Evolutionary conservation across 2,329 filamentous ascomycete genomes (phyloP), one percentile per base, ranked within the genome.

Genomic region (Sporothrix humicola): DNA sequence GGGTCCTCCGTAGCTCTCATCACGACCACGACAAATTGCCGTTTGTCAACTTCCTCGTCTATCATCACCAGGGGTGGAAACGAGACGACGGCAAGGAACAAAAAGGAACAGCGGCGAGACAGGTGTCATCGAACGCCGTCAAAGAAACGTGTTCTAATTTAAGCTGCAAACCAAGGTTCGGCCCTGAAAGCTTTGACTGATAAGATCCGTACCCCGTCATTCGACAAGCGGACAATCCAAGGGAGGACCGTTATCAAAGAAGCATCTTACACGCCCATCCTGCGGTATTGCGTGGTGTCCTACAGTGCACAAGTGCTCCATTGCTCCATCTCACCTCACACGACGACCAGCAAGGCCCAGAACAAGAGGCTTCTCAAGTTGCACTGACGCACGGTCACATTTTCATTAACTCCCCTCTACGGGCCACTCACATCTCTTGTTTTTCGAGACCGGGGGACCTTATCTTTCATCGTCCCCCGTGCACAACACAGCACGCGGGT

Each of bases 21-120:
- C 68, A 73, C 72, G 72, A 37, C 66, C 72, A 58, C 66, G 46
- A 65, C 68, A 58, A 73, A 71, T 73, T 58, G n/a, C 52, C 44
- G 23, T 31, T 73, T 56, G 50, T 56, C 72, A 70, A 48, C 31
- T 69, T 46, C 71, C 42, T 20, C 42, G 20, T 31, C 37, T 65
- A 59, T 50, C 52, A 17, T 61, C 61, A 15, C 50, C 70, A 59
- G 42, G 37, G 42, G 37, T 65, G 59, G 23, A 23, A 46, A 48
- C 31, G 42, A 66, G 54, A 50, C 20, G 37, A 42, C 31, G 31
- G 31, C 4, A 7, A 26, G 17, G 7, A 58, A 13, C 12, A 23
- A 6, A 59, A 37, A 6, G n/a, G 12, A 46, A 17, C 37, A 15
- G 10, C 20, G 15, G 20, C 15, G 26, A 44, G 3, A 26, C 42